Percentiles rank a stretch among this genome's conserved stretches.
phyloP scores from a whole-genome alignment of 176 grass and related monocot species.

The Melocanna baccifera region DNA sequence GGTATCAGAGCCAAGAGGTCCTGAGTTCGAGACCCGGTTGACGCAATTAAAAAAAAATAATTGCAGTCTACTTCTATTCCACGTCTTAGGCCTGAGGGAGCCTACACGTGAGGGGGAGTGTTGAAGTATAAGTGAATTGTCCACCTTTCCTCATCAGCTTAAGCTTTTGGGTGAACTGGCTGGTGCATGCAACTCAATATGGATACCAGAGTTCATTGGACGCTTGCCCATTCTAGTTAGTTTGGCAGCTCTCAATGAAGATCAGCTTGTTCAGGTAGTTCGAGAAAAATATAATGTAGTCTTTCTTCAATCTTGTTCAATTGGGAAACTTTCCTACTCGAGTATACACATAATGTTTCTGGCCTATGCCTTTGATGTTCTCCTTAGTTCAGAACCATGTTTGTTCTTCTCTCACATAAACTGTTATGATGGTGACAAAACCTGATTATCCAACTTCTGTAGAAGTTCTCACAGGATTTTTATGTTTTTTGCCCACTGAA shows the following conservation, averaged over 20 bases:
- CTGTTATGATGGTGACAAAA: background rate
- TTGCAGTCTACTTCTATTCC: no score
- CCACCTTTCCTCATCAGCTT: no score
- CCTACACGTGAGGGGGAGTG: no score
- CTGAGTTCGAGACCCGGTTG: no score
- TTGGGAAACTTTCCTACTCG: background rate
- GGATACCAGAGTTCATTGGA: conserved; percentile 95
- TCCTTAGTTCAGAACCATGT: background rate
- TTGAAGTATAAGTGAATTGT: no score
- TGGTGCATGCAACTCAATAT: no score
- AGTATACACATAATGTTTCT: background rate
- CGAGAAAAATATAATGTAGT: background rate
- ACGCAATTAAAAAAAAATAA: no score
- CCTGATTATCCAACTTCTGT: background rate
- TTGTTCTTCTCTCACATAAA: background rate
- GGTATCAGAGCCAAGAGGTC: no score
- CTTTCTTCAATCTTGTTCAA: background rate
- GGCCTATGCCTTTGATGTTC: background rate
- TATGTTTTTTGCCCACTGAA: background rate
- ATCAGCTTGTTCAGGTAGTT: conserved; percentile 92
- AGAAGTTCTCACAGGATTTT: conserved; percentile 12
- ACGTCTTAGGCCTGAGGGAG: no score
- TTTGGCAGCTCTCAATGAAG: conserved; percentile 83
- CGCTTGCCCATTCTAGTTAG: conserved; percentile 86
- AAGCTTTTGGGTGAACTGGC: no score